Conservation (phyloP, 257 asterid genomes). For the Solanum phureja region DNA sequence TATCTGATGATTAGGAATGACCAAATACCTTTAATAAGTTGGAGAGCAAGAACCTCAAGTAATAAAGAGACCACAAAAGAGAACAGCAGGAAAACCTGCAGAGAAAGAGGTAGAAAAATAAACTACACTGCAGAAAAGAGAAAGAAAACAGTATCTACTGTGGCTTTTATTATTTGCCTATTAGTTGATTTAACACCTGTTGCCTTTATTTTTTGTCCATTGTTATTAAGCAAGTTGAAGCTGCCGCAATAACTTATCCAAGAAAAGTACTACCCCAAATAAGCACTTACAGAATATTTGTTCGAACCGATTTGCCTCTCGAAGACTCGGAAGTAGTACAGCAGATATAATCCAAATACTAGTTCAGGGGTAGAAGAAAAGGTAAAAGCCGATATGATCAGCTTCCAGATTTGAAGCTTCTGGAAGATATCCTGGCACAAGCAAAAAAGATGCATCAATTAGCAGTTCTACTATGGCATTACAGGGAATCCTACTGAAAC, state of each 20-base stretch:
- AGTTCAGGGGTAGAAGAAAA: conserved; percentile 95
- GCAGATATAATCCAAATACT: conserved; percentile 75
- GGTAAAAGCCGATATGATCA: conserved; percentile 73
- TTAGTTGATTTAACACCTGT: neutral
- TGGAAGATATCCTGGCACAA: conserved; percentile 80
- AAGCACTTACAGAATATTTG: conserved; percentile 73
- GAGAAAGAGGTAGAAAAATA: neutral
- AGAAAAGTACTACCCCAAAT: conserved; percentile 8
- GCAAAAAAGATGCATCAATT: conserved; percentile 3
- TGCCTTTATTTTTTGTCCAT: neutral
- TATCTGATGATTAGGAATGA: neutral
- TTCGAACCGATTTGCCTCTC: conserved; percentile 99
- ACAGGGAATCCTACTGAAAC: neutral
- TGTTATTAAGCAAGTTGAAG: neutral
- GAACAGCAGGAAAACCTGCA: conserved; percentile 86
- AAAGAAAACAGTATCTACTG: neutral
- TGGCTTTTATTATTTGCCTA: neutral
- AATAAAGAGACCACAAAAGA: conserved; percentile 47
- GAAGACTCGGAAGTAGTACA: conserved; percentile 95
- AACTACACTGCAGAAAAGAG: neutral
- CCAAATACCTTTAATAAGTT: conserved; percentile 68
- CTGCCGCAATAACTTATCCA: neutral
- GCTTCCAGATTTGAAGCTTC: conserved; percentile 91
- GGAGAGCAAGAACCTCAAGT: conserved; percentile 51
- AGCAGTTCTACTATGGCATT: neutral